Evolutionary conservation across 139 green algal genomes (phyloP).

Genomic region (Diplosphaera chodatii): DNA sequence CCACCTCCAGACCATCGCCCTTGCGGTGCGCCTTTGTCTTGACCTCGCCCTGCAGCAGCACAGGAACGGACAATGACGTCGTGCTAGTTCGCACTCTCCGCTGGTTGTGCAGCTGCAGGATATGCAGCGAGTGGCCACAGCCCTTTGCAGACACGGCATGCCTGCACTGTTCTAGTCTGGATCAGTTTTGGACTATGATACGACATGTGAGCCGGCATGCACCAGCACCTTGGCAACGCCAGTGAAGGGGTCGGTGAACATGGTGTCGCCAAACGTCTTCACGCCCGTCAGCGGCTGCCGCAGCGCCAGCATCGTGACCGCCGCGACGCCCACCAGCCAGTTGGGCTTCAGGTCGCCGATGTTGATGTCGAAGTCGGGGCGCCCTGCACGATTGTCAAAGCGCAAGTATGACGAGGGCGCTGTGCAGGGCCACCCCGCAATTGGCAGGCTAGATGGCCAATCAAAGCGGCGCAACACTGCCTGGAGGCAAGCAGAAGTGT

Average conservation of each 20-base stretch:
- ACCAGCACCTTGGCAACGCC: constrained; percentile 7
- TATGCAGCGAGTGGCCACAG: no score
- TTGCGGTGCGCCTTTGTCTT: neutral
- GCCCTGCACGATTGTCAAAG: neutral
- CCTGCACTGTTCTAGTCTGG: no score
- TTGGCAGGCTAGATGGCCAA: no score
- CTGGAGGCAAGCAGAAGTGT: no score
- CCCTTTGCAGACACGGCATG: no score
- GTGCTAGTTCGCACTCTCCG: no score
- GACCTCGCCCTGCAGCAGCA: constrained; percentile 2
- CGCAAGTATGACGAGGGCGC: no score
- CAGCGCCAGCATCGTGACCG: constrained; percentile 7
- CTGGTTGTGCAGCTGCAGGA: no score
- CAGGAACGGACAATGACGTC: neutral
- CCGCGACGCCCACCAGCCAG: neutral
- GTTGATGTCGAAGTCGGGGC: constrained; percentile 9
- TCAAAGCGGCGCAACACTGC: neutral
- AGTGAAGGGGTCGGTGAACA: neutral
- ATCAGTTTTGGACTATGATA: no score
- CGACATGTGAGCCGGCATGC: no score
- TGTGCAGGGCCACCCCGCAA: no score
- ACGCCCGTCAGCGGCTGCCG: constrained; percentile 10
- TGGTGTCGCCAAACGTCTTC: neutral
- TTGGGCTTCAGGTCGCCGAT: constrained; percentile 10
- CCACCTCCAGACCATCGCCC: constrained; percentile 1